Evolutionary conservation across 2,329 filamentous ascomycete genomes (phyloP).

Genomic region (Plectosphaerella cucumerina): DNA sequence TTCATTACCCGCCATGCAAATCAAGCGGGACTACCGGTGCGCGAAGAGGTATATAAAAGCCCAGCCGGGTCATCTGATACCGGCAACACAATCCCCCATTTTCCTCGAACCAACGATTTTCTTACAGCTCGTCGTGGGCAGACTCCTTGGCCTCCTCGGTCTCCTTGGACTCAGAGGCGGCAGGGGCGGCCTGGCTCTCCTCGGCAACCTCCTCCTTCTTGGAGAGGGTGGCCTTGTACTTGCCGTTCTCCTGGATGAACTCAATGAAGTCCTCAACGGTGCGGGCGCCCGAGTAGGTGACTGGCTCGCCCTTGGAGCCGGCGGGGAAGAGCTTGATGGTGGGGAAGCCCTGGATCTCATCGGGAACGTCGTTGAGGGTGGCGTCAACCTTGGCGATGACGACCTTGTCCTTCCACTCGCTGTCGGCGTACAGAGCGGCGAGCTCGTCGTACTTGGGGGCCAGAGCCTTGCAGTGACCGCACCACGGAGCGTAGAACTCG

Average conservation of each 20-base stretch:
- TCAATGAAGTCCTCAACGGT: constrained; percentile 86
- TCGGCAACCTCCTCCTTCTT: constrained; percentile 50
- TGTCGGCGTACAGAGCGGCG: constrained; percentile 68
- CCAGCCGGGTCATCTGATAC: constrained; percentile 10
- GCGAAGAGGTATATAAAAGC: constrained; percentile 17
- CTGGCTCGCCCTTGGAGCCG: constrained; percentile 76
- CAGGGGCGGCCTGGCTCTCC: constrained; percentile 46
- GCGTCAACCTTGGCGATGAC: constrained; percentile 97
- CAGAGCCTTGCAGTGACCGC: constrained; percentile 98
- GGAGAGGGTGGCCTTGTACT: constrained; percentile 71
- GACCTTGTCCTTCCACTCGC: constrained; percentile 78
- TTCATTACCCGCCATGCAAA: constrained; percentile 3
- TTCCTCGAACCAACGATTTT: constrained; percentile 23
- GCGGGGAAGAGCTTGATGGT: constrained; percentile 98
- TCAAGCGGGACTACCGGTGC: constrained; percentile 2
- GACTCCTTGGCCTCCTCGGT: constrained; percentile 40
- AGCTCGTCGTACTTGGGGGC: constrained; percentile 97
- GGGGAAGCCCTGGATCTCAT: constrained; percentile 96
- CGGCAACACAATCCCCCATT: constrained; percentile 9
- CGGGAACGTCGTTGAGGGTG: constrained; percentile 91
- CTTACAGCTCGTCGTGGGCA: constrained; percentile 72
- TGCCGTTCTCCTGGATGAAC: constrained; percentile 95
- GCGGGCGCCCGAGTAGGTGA: constrained; percentile 84
- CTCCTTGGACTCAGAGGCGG: constrained; percentile 44
- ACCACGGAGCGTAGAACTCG: constrained; percentile 99